Evolutionary conservation across 768 basidiomycete genomes (phyloP).

Genomic region (Trametes elegans): DNA sequence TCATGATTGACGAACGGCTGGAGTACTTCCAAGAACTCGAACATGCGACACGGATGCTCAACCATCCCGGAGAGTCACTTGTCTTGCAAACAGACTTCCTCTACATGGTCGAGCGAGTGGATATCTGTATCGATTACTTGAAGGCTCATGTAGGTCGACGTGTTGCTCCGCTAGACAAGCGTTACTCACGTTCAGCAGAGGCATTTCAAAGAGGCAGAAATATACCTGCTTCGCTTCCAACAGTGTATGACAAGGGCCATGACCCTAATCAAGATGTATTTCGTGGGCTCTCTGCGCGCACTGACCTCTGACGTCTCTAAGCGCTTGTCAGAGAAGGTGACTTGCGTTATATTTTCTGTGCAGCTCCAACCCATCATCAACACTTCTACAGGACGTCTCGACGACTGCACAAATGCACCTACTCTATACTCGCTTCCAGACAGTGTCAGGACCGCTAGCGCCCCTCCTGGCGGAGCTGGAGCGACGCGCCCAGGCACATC

Average conservation of each 20-base stretch:
- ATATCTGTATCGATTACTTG: constrained; percentile 91
- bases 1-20: constrained; percentile 76
- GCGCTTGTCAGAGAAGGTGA: constrained; percentile 72
- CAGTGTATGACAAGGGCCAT: constrained; percentile 98
- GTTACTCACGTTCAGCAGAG: constrained; percentile 46
- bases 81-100: constrained; percentile 91
- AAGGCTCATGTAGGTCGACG: constrained; percentile 69
- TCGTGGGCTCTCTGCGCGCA: constrained; percentile 79
- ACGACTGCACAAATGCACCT: constrained; percentile 79
- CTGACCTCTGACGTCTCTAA: constrained; percentile 76
- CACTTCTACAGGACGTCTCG: constrained; percentile 60
- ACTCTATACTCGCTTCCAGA: constrained; percentile 84
- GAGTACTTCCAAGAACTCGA: constrained; percentile 97
- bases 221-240: constrained; percentile 95
- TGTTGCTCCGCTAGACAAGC: neutral
- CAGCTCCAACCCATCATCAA: neutral
- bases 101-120: constrained; percentile 94
- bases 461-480: constrained; percentile 87
- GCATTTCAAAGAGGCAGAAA: constrained; percentile 87
- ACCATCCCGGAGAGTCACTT: constrained; percentile 88
- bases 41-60: constrained; percentile 88
- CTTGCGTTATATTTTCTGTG: neutral
- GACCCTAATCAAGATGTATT: constrained; percentile 98
- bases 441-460: constrained; percentile 65
- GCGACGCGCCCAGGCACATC: constrained; percentile 67